These are phyloP conservation scores for Boletus rubropictus DNA, from an alignment of 768 basidiomycete genomes.

Conservation along the genomic window DNA sequence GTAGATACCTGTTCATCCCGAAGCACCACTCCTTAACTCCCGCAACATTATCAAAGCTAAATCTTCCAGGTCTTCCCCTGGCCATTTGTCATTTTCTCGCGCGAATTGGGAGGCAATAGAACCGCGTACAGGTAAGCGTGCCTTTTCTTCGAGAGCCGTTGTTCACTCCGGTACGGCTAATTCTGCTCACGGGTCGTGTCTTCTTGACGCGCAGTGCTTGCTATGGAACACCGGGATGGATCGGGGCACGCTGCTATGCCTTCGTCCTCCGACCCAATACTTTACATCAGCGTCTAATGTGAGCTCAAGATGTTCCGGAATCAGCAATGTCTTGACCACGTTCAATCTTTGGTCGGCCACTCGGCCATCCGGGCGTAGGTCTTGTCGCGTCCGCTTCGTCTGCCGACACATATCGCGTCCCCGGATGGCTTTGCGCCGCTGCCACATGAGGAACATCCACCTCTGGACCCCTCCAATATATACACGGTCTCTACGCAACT, in stretches of 20 bases:
- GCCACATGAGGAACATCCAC: slow-evolving; percentile 45
- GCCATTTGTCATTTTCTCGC: slow-evolving; percentile 82
- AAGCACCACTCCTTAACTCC: slow-evolving; percentile 46
- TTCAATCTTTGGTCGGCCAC: slow-evolving; percentile 22
- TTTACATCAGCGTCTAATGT: slow-evolving; percentile 61
- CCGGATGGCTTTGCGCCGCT: slow-evolving; percentile 27
- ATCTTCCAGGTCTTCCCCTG: slow-evolving; percentile 35
- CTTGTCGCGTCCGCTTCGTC: slow-evolving; percentile 71
- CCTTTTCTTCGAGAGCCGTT: not conserved
- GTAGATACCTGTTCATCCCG: slow-evolving; percentile 53
- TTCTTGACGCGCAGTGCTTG: slow-evolving; percentile 74
- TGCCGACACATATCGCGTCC: slow-evolving; percentile 49
- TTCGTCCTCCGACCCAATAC: slow-evolving; percentile 26
- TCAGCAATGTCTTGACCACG: not conserved
- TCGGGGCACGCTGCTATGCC: slow-evolving; percentile 52
- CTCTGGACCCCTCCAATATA: slow-evolving; percentile 67
- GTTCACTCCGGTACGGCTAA: slow-evolving; percentile 39
- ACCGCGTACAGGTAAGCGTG: slow-evolving; percentile 57
- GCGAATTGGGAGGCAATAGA: slow-evolving; percentile 72
- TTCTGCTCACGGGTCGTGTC: slow-evolving; percentile 69
- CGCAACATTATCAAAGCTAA: not conserved
- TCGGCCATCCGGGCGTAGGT: slow-evolving; percentile 57
- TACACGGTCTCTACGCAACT: slow-evolving; percentile 78
- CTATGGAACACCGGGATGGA: slow-evolving; percentile 81
- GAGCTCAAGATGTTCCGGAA: slow-evolving; percentile 16